phyloP scores from a whole-genome alignment of 352 stramenopile genomes.

The Phytophthora boehmeriae region DNA sequence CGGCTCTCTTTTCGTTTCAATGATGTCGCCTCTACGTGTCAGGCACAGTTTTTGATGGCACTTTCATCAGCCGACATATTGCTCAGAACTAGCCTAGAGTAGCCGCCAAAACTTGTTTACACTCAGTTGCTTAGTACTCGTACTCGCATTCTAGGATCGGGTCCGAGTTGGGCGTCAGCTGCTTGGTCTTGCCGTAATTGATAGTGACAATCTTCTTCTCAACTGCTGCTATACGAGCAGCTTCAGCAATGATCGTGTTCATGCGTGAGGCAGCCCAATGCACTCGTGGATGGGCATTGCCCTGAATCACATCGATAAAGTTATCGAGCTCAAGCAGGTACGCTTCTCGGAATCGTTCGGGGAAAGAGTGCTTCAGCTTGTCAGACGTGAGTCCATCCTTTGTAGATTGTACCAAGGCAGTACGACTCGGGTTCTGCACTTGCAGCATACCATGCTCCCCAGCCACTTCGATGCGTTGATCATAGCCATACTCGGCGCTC shows the following conservation, averaged over 20 bases:
- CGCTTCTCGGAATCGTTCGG: slow-evolving; percentile 85
- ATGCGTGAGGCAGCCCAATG: slow-evolving; percentile 77
- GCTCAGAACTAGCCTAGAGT: too few species aligned
- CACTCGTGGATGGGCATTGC: slow-evolving; percentile 47
- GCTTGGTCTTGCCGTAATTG: slow-evolving; percentile 60
- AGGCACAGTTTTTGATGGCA: not conserved
- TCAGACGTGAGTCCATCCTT: slow-evolving; percentile 58
- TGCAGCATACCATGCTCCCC: slow-evolving; percentile 78
- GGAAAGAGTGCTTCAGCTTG: slow-evolving; percentile 85
- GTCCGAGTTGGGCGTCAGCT: slow-evolving; percentile 45
- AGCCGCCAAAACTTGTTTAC: too few species aligned
- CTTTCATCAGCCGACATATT: not conserved
- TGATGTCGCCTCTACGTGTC: not conserved
- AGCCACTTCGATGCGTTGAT: slow-evolving; percentile 92
- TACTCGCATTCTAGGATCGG: slow-evolving; percentile 63
- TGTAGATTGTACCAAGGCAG: slow-evolving; percentile 56
- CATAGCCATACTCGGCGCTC: slow-evolving; percentile 90
- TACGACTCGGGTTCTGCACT: slow-evolving; percentile 75
- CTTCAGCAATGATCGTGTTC: slow-evolving; percentile 79
- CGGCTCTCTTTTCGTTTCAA: not conserved
- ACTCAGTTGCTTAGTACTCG: slow-evolving; percentile 47
- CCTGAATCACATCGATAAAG: slow-evolving; percentile 73
- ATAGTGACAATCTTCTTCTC: slow-evolving; percentile 73
- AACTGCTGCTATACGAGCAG: slow-evolving; percentile 64
- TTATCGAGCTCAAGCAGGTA: slow-evolving; percentile 87